Percentiles rank a stretch among this genome's conserved stretches.
Conservation (phyloP, 2,329 filamentous ascomycete species). For the Ophioceras dolichostomum region DNA sequence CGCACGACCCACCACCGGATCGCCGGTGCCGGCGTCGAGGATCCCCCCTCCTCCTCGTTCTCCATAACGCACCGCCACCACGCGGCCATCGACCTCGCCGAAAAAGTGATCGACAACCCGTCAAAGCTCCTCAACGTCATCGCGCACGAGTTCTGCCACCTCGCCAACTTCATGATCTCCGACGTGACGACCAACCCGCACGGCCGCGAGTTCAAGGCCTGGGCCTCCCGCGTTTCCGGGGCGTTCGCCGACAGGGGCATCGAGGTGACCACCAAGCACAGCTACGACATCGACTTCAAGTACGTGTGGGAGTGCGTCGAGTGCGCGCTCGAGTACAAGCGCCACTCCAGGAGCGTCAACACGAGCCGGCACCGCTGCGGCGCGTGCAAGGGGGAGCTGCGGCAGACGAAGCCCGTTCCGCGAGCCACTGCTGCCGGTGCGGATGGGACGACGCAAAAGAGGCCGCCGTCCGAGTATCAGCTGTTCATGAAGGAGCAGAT, state of each 20-base stretch:
- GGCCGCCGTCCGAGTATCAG: conserved; percentile 29
- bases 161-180: conserved; percentile 82
- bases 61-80: conserved; percentile 34
- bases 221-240: conserved; percentile 24
- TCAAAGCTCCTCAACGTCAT: conserved; percentile 74
- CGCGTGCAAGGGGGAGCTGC: conserved; percentile 54
- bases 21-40: conserved; percentile 8
- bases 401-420: conserved; percentile 71
- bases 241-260: conserved; percentile 52
- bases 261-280: conserved; percentile 79
- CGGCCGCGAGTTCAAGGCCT: conserved; percentile 13
- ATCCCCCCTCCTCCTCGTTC: conserved; percentile 4
- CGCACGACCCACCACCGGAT: conserved; percentile 14
- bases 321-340: conserved; percentile 63
- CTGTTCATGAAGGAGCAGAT: conserved; percentile 56
- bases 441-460: conserved; percentile 9
- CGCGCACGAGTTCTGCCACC: conserved; percentile 94
- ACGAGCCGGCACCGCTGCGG: conserved; percentile 61
- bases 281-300: conserved; percentile 83
- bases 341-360: conserved; percentile 81
- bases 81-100: conserved; percentile 76
- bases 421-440: conserved; percentile 19
- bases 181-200: conserved; percentile 22
- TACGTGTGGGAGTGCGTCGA: conserved; percentile 70
- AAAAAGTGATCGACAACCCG: conserved; percentile 74